phyloP scores from a whole-genome alignment of 2,329 filamentous ascomycete genomes.

The Clathrospora elynae region DNA sequence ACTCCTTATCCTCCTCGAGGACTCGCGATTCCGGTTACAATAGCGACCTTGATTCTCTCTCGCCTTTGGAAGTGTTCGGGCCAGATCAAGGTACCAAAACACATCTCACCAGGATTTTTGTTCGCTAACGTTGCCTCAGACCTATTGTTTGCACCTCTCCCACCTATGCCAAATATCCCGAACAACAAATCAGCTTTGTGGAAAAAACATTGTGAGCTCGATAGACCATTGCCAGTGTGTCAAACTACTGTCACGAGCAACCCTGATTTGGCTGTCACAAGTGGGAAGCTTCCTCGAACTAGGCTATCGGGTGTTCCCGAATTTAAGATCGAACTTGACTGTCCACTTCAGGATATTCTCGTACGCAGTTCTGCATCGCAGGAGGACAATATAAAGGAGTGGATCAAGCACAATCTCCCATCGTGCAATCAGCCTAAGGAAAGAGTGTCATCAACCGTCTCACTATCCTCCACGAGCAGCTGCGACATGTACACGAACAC shows the following conservation, averaged over 20 bases:
- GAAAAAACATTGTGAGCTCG: conserved; percentile 15
- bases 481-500: conserved; percentile 39
- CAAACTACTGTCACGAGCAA: conserved; percentile 4
- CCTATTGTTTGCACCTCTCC: conserved; percentile 6
- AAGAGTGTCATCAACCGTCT: conserved; percentile 33
- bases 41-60: conserved; percentile 37
- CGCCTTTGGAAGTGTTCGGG: conserved; percentile 28
- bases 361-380: conserved; percentile 4
- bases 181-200: conserved; percentile 8
- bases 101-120: not conserved
- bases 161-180: conserved; percentile 10
- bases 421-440: conserved; percentile 27
- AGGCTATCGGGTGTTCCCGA: not conserved
- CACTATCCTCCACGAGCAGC: conserved; percentile 36
- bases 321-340: not conserved
- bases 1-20: conserved; percentile 34
- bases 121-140: conserved; percentile 17
- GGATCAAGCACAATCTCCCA: conserved; percentile 34
- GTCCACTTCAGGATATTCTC: not conserved
- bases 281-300: conserved; percentile 1
- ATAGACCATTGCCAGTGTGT: not conserved
- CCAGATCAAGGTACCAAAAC: conserved; percentile 21
- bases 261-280: not conserved
- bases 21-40: conserved; percentile 42
- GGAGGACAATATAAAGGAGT: conserved; percentile 29